Base-by-base conservation (phyloP, 2,329 filamentous ascomycete genomes). In the Trichoderma sp. region DNA sequence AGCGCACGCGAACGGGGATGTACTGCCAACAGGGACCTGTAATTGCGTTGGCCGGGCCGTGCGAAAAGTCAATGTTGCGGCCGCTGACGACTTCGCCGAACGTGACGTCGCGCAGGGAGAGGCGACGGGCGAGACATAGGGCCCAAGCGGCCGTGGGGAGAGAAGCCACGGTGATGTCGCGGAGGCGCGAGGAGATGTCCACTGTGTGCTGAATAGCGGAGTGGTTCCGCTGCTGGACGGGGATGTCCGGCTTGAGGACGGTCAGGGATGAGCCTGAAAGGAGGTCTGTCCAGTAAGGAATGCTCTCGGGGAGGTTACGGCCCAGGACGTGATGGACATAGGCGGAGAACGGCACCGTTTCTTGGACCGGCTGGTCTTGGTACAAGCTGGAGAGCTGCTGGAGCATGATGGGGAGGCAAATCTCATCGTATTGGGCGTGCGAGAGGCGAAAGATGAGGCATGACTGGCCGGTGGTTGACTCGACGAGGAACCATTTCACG, bases 351-450 rank as follows among this genome's bases (percentile, higher is more conserved):
- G 87, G 85, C 0, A 85, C 79, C 0, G 84, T 83, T 6, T 81
- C 78, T 4, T 80, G 79, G 0, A 82, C 80, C 0, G 82, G 77
- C 56, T 78, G 77, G 71, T 76, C 76, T 60, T 81, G 75, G 76
- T 84, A 84, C 6, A 92, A 0, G 87, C 85, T 3, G 88, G 88
- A 89, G 56, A 93, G 87, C 79, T 92, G 90, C 21, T 86, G 86
- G 75, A 93, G 87, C 24, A 93, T 87, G n/a, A 87, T 84, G 0
- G 91, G 89, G 9, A 93, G 86, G 78, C 89, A 93, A 27, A 93
- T 91, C 77, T 92, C 92, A 77, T 93, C 92, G 80, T 93, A 93
- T 78, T 93, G 91, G 0, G 91, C 90, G 81, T 93, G 92, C 0
- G 91, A 93, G 74, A 93, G 88, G 74, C 91, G 89, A 80, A 92